Evolutionary conservation across 352 stramenopile genomes (phyloP).

Genomic region (Pythium folliculosum): DNA sequence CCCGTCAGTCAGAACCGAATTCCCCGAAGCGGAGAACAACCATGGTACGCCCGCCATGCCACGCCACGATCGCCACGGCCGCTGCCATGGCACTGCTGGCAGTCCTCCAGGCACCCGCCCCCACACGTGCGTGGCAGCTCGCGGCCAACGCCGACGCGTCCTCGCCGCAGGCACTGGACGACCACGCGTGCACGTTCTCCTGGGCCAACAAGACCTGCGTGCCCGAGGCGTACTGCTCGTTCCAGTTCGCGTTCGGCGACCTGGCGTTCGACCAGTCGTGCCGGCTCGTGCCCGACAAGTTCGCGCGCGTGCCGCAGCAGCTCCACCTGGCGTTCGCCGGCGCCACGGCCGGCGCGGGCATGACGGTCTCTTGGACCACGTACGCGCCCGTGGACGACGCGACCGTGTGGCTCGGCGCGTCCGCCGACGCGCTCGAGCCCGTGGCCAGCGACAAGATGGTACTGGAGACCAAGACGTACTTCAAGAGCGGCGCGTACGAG

Average conservation of each 20-base stretch:
- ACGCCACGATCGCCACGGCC: not conserved
- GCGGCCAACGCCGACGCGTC: not conserved
- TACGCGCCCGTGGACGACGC: slow-evolving; percentile 17
- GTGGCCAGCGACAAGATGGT: not conserved
- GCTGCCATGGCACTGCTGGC: not conserved
- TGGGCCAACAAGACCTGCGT: slow-evolving; percentile 14
- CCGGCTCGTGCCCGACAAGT: slow-evolving; percentile 17
- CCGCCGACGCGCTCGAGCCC: slow-evolving; percentile 5
- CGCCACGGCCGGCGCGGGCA: slow-evolving; percentile 27
- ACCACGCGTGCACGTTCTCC: slow-evolving; percentile 20
- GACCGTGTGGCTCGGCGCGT: slow-evolving; percentile 26
- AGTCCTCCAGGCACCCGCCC: not conserved
- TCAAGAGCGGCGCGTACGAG: slow-evolving; percentile 21
- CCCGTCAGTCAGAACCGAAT: not conserved
- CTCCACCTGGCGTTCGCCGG: slow-evolving; percentile 34
- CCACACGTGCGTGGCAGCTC: not conserved
- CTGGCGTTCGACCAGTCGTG: slow-evolving; percentile 27
- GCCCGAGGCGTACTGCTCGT: slow-evolving; percentile 24
- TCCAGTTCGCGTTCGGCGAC: slow-evolving; percentile 31
- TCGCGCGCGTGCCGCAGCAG: slow-evolving; percentile 31
- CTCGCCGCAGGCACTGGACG: slow-evolving; percentile 8
- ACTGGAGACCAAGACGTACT: slow-evolving; percentile 26
- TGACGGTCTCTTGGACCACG: slow-evolving; percentile 39
- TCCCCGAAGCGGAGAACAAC: too few species aligned
- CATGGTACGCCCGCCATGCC: not conserved